Evolutionary conservation across 2,329 filamentous ascomycete species (phyloP).

Genomic region (Botrytis byssoidea): DNA sequence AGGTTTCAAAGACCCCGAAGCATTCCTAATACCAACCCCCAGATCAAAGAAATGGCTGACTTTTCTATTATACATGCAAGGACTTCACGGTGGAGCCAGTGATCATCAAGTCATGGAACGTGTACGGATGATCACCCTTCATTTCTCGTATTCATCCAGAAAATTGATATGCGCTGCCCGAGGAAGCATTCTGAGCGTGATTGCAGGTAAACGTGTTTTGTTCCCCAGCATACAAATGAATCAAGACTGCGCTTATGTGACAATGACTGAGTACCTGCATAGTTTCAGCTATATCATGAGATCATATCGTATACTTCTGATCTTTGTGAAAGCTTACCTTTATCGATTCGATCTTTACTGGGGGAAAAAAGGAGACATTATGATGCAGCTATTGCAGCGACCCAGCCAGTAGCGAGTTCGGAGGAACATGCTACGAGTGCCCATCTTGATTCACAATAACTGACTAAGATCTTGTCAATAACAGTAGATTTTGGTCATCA

Average conservation of each 20-base stretch:
- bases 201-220: neutral
- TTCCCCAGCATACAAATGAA: neutral
- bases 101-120: neutral
- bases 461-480: no score
- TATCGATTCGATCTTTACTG: neutral
- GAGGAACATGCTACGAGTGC: no score
- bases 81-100: neutral
- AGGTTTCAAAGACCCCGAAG: neutral
- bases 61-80: neutral
- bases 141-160: neutral
- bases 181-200: neutral
- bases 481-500: no score
- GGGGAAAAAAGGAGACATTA: neutral
- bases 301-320: neutral
- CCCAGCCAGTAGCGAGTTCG: rapidly evolving
- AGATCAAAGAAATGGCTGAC: neutral
- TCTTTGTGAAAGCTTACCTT: neutral
- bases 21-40: neutral
- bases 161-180: neutral
- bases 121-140: neutral
- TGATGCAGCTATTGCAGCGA: neutral
- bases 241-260: neutral
- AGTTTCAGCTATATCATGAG: neutral
- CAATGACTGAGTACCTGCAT: neutral
- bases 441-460: no score